Percentiles rank a stretch among this genome's conserved stretches.
phyloP scores from a whole-genome alignment of 805 yeast genomes.

The Dipodascopsis uninucleata region DNA sequence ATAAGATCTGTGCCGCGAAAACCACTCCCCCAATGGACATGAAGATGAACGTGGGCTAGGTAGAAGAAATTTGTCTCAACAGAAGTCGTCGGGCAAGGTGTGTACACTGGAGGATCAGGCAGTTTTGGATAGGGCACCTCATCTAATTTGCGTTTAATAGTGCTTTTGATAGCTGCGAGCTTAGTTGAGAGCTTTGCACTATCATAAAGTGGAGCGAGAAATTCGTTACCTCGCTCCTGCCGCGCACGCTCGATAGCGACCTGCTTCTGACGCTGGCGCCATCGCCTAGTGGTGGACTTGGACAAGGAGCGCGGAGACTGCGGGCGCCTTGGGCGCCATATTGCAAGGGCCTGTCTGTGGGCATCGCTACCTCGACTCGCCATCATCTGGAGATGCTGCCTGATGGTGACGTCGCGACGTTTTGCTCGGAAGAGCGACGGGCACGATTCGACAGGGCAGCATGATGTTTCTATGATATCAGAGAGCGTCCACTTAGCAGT shows the following conservation, averaged over 20 bases:
- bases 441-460: constrained; percentile 2
- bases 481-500: too few species aligned
- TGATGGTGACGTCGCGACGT: constrained; percentile 5
- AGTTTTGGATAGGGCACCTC: constrained; percentile 3
- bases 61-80: constrained; percentile 3
- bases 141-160: constrained; percentile 1
- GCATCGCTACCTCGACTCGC: constrained; percentile 2
- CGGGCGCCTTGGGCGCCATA: not conserved
- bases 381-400: constrained; percentile 2
- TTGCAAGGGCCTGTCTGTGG: constrained; percentile 1
- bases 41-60: not conserved
- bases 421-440: constrained; percentile 2
- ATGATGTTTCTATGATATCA: not conserved
- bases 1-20: constrained; percentile 2
- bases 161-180: constrained; percentile 1
- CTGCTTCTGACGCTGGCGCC: constrained; percentile 1
- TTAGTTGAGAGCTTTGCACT: not conserved
- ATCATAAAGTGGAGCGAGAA: constrained; percentile 3
- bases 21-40: not conserved
- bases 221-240: constrained; percentile 1
- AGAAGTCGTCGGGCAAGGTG: not conserved
- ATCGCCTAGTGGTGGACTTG: constrained; percentile 2
- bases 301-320: constrained; percentile 1
- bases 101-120: not conserved
- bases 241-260: constrained; percentile 3